Percentiles rank a stretch among this genome's conserved stretches.
Evolutionary conservation across 2,329 filamentous ascomycete species (phyloP).

Genomic region (Pezicula carpinea): DNA sequence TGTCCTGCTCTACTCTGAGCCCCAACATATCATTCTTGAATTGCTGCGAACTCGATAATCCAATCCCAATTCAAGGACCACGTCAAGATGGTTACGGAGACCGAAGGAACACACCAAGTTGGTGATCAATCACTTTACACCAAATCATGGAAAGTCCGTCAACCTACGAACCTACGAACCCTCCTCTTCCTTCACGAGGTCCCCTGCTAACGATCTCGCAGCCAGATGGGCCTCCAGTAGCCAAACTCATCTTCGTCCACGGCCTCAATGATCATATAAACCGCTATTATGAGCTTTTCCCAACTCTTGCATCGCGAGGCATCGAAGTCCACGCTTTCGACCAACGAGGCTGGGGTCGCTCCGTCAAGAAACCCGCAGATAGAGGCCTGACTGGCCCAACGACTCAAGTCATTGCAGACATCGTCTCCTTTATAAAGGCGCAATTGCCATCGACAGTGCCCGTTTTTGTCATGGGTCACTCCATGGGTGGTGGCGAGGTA

Average conservation of each 20-base stretch:
- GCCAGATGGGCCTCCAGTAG: slow-evolving; percentile 38
- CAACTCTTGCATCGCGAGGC: slow-evolving; percentile 60
- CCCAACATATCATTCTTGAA: too few relatives aligned
- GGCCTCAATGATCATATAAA: slow-evolving; percentile 86
- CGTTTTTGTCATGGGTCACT: slow-evolving; percentile 83
- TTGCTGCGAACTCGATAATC: too few relatives aligned
- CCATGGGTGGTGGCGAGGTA: slow-evolving; percentile 81
- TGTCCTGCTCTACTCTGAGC: too few relatives aligned
- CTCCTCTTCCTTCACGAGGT: slow-evolving; percentile 1
- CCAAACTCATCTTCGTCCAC: slow-evolving; percentile 78
- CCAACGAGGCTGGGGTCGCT: slow-evolving; percentile 84
- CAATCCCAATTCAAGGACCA: neutral
- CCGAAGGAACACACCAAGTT: slow-evolving; percentile 26
- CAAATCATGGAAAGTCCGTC: slow-evolving; percentile 27
- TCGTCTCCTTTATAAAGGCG: slow-evolving; percentile 67
- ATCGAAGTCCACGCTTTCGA: slow-evolving; percentile 78
- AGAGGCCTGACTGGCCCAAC: slow-evolving; percentile 73
- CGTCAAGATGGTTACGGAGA: slow-evolving; percentile 23
- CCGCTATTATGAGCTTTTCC: slow-evolving; percentile 72
- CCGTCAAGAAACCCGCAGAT: slow-evolving; percentile 55
- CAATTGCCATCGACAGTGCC: slow-evolving; percentile 53
- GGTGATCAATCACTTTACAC: slow-evolving; percentile 27
- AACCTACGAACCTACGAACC: neutral
- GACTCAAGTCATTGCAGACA: slow-evolving; percentile 66
- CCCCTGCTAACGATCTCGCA: slow-evolving; percentile 6